Evolutionary conservation across 805 yeast genomes (phyloP), one percentile per base, ranked within the genome.

Genomic region (Wickerhamiella sorbophila): DNA sequence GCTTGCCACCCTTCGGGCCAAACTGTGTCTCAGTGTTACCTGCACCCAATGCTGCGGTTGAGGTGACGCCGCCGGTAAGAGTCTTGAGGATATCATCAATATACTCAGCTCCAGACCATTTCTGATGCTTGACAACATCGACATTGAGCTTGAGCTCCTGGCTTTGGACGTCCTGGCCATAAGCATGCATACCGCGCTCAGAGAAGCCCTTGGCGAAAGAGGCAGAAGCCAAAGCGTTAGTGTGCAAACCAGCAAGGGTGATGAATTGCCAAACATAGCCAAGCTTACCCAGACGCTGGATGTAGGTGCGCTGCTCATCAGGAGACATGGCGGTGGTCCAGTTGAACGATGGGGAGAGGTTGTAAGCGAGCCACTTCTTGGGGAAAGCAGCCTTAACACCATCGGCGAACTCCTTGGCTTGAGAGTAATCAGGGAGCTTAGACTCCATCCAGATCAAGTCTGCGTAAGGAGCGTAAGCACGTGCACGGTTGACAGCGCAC

Each of bases 361-460:
- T 88, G 71, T 88, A 88, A 41, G 96, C 93, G 53, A 88, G 72
- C 97, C 96, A 87, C 66, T 88, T 87, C 51, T 82, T 72, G 52
- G 97, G 97, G 65, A 62, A 81, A 45, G 69, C 69, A 27, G 75
- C 72, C 60, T 78, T 74, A 51, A 88, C 93, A 58, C 97, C 96
- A 36, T 77, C 81, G 43, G 97, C 91, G 58, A 88, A 88, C 67
- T 85, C 95, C 65, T 77, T 75, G 50, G 96, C 97, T 69, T 88
- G 97, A 46, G 70, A 72, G 66, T 74, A 87, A 64, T 86, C 95
- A 52, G 97, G 97, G 53, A 83, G 74, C 63, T 87, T 87, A 46
- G 94, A 79, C 71, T 88, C 97, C 96, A 88, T 87, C 97, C 97
- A 88, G 54, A 87, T 78, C 68, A 88, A 71, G 64, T 87, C 97